phyloP scores from a whole-genome alignment of 345 rosid species.

The Mangifera indica region DNA sequence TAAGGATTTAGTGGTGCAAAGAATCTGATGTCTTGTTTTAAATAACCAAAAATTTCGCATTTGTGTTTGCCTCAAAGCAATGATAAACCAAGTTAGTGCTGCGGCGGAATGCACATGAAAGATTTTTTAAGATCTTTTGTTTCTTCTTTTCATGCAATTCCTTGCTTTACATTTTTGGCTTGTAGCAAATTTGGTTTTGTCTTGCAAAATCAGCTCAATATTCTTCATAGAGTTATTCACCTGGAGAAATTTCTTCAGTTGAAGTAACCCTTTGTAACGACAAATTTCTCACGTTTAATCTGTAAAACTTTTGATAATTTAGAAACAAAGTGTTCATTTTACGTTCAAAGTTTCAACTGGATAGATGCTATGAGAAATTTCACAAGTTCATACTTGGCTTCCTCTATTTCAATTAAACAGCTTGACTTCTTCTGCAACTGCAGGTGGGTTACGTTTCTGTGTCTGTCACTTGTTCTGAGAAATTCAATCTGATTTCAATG shows the following conservation, averaged over 20 bases:
- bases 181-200: not conserved
- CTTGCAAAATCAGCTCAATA: not conserved
- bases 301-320: too few species aligned
- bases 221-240: too few species aligned
- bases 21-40: not conserved
- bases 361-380: too few species aligned
- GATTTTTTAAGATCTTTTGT: not conserved
- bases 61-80: constrained; percentile 1
- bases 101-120: not conserved
- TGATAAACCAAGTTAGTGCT: not conserved
- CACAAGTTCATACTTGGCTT: too few species aligned
- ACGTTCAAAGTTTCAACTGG: too few species aligned
- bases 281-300: too few species aligned
- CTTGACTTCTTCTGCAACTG: not conserved
- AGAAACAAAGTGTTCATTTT: too few species aligned
- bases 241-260: too few species aligned
- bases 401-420: too few species aligned
- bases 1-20: too few species aligned
- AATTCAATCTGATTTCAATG: not conserved
- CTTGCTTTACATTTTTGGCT: not conserved
- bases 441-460: not conserved
- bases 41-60: not conserved
- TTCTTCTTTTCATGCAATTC: not conserved
- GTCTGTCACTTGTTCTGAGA: not conserved
- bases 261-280: too few species aligned